phyloP scores from a whole-genome alignment of 257 asterid species.

The Hygrophila difformis region DNA sequence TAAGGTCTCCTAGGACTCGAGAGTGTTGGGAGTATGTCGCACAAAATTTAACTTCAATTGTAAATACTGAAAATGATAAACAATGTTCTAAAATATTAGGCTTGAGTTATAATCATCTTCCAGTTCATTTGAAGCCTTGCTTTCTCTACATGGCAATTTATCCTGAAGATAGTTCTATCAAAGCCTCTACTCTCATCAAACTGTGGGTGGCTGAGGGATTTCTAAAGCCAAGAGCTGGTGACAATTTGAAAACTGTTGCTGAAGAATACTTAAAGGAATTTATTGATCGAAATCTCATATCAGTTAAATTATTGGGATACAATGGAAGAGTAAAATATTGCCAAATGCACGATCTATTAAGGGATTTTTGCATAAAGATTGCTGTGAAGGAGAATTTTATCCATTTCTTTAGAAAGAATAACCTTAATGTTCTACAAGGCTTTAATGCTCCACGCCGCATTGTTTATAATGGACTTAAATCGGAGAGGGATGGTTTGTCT shows the following conservation, averaged over 20 bases:
- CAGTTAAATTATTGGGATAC: neutral
- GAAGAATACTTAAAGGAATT: too few species aligned
- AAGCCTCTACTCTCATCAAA: neutral
- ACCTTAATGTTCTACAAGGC: neutral
- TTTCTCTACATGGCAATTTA: too few species aligned
- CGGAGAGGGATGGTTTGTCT: neutral
- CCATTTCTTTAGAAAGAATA: neutral
- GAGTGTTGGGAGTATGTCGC: neutral
- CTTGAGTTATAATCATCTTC: too few species aligned
- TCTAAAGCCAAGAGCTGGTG: neutral
- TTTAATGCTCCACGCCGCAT: neutral
- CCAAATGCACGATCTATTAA: slow-evolving; percentile 7
- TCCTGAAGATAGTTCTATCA: neutral
- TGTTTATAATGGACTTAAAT: neutral
- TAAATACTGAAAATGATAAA: neutral
- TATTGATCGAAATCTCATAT: neutral
- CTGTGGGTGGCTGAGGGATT: too few species aligned
- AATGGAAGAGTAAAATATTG: neutral
- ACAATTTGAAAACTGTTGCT: neutral
- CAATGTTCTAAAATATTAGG: neutral
- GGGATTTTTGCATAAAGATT: slow-evolving; percentile 3
- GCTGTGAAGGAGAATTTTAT: neutral
- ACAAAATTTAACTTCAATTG: neutral
- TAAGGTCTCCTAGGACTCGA: neutral
- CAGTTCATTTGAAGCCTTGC: too few species aligned